A percentile compares a stretch with the other conserved stretches of the same genome.
These are phyloP conservation scores for Mortierella sp. DNA, from an alignment of 371 early-diverging fungal genomes.

Conservation along the genomic window DNA sequence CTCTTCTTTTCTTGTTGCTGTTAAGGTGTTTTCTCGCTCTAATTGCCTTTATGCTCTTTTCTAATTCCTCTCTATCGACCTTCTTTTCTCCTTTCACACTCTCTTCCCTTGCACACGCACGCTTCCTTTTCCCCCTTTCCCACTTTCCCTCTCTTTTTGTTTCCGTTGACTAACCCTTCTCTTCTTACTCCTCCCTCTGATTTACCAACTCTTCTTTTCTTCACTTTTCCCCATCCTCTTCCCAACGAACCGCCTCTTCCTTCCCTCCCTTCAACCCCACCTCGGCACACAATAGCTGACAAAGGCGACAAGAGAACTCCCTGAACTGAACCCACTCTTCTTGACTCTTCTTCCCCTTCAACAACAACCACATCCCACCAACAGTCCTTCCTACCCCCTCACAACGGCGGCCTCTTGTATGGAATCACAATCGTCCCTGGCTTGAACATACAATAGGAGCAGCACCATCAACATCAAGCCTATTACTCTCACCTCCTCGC, in stretches of 20 bases:
- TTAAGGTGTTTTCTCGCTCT: neutral
- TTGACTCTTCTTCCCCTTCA: neutral
- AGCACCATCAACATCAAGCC: neutral
- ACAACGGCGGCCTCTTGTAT: conserved; percentile 11
- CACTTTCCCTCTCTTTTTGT: neutral
- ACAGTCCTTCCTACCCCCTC: neutral
- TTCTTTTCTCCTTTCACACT: neutral
- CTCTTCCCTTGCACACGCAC: neutral
- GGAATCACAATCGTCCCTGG: conserved; percentile 23
- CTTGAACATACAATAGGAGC: conserved; percentile 16
- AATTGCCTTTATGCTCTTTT: neutral
- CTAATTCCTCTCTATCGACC: neutral
- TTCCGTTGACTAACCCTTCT: neutral
- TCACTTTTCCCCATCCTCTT: neutral
- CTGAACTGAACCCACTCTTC: neutral
- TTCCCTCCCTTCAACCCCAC: too few relatives aligned
- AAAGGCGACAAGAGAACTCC: neutral
- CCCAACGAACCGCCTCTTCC: neutral
- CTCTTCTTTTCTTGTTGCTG: neutral
- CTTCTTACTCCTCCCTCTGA: neutral
- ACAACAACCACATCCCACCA: conserved; percentile 11
- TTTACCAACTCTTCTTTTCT: conserved; percentile 4
- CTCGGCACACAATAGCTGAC: neutral
- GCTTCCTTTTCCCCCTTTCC: neutral
- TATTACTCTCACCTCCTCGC: neutral